These are phyloP conservation scores for Yamadazyma kitorensis DNA, from an alignment of 805 yeast genomes.

Conservation along the genomic window DNA sequence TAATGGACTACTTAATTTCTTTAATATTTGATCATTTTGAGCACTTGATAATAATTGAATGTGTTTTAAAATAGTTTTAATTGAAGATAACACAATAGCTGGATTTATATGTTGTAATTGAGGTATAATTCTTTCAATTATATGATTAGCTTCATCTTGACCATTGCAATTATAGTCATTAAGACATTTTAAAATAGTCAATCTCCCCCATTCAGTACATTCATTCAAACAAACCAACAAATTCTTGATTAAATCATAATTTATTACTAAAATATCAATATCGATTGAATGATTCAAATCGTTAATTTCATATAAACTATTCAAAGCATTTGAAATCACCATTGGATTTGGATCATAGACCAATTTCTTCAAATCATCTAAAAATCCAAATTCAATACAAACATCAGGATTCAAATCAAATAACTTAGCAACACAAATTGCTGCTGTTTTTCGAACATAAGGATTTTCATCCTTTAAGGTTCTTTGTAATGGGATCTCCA, in stretches of 20 bases:
- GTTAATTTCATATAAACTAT: constrained; percentile 80
- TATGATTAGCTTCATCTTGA: constrained; percentile 70
- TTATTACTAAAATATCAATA: constrained; percentile 34
- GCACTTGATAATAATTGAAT: constrained; percentile 43
- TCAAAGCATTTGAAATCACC: constrained; percentile 94
- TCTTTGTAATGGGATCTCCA: constrained; percentile 83
- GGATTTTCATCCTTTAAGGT: constrained; percentile 93
- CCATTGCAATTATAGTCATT: constrained; percentile 62
- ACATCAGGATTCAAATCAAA: constrained; percentile 79
- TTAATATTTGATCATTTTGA: constrained; percentile 43
- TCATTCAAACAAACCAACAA: constrained; percentile 85
- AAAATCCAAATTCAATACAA: constrained; percentile 84
- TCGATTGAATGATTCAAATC: constrained; percentile 50
- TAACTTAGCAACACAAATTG: constrained; percentile 92
- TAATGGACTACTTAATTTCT: constrained; percentile 78
- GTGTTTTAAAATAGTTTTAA: constrained; percentile 77
- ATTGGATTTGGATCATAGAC: constrained; percentile 89
- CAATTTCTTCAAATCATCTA: constrained; percentile 61
- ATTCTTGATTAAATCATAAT: constrained; percentile 48
- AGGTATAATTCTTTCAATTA: constrained; percentile 86
- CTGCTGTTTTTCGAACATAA: constrained; percentile 96
- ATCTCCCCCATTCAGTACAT: constrained; percentile 99
- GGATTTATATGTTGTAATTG: constrained; percentile 97
- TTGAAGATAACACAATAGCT: constrained; percentile 83
- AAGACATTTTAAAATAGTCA: constrained; percentile 79